Conservation (phyloP, 2,329 filamentous ascomycete species). For the Parastagonospora nodorum region DNA sequence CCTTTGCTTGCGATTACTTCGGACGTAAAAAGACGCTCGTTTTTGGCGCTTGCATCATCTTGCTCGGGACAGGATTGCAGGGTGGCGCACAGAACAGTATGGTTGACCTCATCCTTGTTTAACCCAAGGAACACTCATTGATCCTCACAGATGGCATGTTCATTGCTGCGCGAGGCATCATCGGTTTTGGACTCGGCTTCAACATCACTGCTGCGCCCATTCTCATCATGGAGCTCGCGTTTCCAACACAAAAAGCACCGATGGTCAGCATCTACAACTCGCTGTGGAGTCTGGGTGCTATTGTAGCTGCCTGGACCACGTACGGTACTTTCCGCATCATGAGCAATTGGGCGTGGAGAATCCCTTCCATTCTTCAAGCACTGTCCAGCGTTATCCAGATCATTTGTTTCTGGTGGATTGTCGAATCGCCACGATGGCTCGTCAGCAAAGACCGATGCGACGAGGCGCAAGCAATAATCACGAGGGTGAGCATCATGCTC, state of each 20-base stretch:
- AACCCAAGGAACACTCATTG: background rate
- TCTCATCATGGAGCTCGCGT: slow-evolving; percentile 65
- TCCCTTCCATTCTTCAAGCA: slow-evolving; percentile 60
- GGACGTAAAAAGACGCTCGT: slow-evolving; percentile 45
- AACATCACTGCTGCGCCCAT: slow-evolving; percentile 62
- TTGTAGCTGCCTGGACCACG: slow-evolving; percentile 51
- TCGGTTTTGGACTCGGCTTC: slow-evolving; percentile 2
- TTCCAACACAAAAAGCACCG: slow-evolving; percentile 66
- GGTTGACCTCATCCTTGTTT: background rate
- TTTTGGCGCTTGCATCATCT: slow-evolving; percentile 47
- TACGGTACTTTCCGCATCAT: slow-evolving; percentile 49
- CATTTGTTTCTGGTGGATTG: slow-evolving; percentile 48
- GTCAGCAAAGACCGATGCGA: slow-evolving; percentile 57
- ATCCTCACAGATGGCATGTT: background rate
- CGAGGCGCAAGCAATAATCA: slow-evolving; percentile 33
- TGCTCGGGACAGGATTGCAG: slow-evolving; percentile 39
- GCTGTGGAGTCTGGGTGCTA: slow-evolving; percentile 36
- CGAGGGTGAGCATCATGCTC: slow-evolving; percentile 3
- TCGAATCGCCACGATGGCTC: slow-evolving; percentile 66
- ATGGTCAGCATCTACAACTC: slow-evolving; percentile 69
- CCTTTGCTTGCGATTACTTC: slow-evolving; percentile 44
- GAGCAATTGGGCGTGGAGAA: slow-evolving; percentile 55
- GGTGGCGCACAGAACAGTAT: slow-evolving; percentile 10
- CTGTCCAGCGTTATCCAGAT: slow-evolving; percentile 51
- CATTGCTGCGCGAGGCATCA: slow-evolving; percentile 1